phyloP scores from a whole-genome alignment of 2,329 filamentous ascomycete species.

The Aspergillus udagawae region DNA sequence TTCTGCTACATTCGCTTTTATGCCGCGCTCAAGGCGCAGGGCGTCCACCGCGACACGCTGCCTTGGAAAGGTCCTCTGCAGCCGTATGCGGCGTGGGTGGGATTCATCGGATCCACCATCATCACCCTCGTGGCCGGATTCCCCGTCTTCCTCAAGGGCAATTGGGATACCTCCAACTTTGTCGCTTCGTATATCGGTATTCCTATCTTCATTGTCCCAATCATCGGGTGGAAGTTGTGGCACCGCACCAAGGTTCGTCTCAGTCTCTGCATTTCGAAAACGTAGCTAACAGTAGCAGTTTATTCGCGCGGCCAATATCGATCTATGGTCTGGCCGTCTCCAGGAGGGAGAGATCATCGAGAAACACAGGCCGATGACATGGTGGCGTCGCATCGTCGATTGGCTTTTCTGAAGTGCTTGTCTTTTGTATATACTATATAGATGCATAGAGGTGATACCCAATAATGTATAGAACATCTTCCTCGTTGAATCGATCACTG shows the following conservation, averaged over 20 bases:
- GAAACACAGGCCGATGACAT: slow-evolving; percentile 13
- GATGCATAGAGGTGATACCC: slow-evolving; percentile 13
- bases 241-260: slow-evolving; percentile 35
- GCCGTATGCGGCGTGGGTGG: slow-evolving; percentile 60
- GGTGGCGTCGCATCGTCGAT: slow-evolving; percentile 21
- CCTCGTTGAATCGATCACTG: neutral
- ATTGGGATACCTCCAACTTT: slow-evolving; percentile 33
- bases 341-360: slow-evolving; percentile 26
- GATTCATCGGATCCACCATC: slow-evolving; percentile 55
- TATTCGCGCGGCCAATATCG: slow-evolving; percentile 22
- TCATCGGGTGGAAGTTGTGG: slow-evolving; percentile 40
- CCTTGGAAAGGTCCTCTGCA: slow-evolving; percentile 50
- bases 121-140: slow-evolving; percentile 68
- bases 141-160: slow-evolving; percentile 40
- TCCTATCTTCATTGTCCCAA: slow-evolving; percentile 40
- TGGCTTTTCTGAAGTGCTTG: slow-evolving; percentile 22
- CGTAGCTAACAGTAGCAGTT: slow-evolving; percentile 14
- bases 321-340: slow-evolving; percentile 30
- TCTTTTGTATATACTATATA: slow-evolving; percentile 15
- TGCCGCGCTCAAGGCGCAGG: slow-evolving; percentile 41
- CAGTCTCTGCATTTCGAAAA: neutral
- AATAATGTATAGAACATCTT: slow-evolving; percentile 6
- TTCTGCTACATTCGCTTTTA: slow-evolving; percentile 52
- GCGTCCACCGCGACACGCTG: slow-evolving; percentile 34
- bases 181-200: slow-evolving; percentile 41